Evolutionary conservation across 2,329 filamentous ascomycete genomes (phyloP), one percentile per base, ranked within the genome.

Genomic region (Calonectria pseudoturangicola): DNA sequence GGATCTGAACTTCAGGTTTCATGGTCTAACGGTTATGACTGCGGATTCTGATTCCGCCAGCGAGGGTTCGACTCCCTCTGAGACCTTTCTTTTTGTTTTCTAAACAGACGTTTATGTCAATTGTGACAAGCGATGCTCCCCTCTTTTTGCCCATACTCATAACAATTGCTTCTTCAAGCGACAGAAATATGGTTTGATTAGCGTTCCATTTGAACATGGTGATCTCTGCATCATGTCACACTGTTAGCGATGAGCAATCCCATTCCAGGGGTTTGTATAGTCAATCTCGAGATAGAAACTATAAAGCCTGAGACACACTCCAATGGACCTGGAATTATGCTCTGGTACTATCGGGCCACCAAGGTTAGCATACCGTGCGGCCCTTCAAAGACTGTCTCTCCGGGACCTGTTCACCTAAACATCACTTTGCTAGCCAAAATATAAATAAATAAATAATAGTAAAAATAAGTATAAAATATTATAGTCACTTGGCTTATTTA

Each of bases 1-100:
- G 48, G 66, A 67, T 47, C 21, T 70, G 27, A 45, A 30, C 62
- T 69, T 60, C 45, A 45, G 74, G 74, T 76, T 75, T 36, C 72
- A 67, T 74, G 75, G 75, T 75, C 73, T 76, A 76, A 76, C 54
- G 76, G 76, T 71, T 77, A 78, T 78, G 76, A 78, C 76, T 78
- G 76, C 76, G 76, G 76, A 78, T 78, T 78, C 76, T 78, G 76
- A 78, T 78, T 78, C 76, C 76, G 76, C 76, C 76, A 78, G 76
- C 76, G 76, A 76, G 76, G 76, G 76, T 78, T 78, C 76, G 76
- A 78, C 76, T 78, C 76, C 76, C 76, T 39, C 76, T 71, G 75
- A 58, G 68, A 78, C 76, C 76, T 78, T 41, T 68, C 36, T 70
- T 76, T 76, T 69, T 72, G 47, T 2, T 0, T 2, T 36, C 33